These are phyloP conservation scores for Diophrys sp. DNA, from an alignment of 73 alveolate species.

Conservation along the genomic window DNA sequence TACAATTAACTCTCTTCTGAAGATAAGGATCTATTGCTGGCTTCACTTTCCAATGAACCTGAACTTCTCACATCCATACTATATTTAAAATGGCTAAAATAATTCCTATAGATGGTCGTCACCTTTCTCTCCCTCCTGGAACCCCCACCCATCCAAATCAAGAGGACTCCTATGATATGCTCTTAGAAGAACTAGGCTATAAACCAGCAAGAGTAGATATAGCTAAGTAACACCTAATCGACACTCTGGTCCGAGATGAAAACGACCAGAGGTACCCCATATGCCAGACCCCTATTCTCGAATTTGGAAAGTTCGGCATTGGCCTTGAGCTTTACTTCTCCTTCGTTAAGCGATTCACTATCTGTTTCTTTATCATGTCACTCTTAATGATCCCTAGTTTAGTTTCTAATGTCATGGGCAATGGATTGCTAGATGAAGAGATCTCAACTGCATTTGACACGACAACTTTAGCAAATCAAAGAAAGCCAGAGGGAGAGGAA, in stretches of 20 bases:
- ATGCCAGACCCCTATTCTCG: not conserved
- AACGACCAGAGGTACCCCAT: conserved; percentile 1
- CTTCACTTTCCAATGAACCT: no score
- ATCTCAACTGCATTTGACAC: not conserved
- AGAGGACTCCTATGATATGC: not conserved
- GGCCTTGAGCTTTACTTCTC: conserved; percentile 22
- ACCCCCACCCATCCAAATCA: no score
- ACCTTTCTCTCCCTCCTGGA: no score
- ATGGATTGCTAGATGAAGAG: conserved; percentile 7
- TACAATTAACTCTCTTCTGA: no score
- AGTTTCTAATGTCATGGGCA: conserved; percentile 17
- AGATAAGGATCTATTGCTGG: no score
- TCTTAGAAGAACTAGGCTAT: not conserved
- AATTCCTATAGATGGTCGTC: not conserved
- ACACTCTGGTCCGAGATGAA: not conserved
- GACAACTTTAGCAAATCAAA: conserved; percentile 15
- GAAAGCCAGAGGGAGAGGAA: not conserved
- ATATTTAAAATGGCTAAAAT: not conserved
- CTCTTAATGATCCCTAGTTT: conserved; percentile 25
- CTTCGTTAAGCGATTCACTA: conserved; percentile 1
- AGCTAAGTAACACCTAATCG: not conserved
- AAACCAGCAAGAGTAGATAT: not conserved
- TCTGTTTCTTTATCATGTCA: conserved; percentile 27
- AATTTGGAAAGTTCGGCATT: conserved; percentile 22
- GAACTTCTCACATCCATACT: no score